Evolutionary conservation across 2,329 filamentous ascomycete genomes (phyloP).

Genomic region (Aspergillus sp.): DNA sequence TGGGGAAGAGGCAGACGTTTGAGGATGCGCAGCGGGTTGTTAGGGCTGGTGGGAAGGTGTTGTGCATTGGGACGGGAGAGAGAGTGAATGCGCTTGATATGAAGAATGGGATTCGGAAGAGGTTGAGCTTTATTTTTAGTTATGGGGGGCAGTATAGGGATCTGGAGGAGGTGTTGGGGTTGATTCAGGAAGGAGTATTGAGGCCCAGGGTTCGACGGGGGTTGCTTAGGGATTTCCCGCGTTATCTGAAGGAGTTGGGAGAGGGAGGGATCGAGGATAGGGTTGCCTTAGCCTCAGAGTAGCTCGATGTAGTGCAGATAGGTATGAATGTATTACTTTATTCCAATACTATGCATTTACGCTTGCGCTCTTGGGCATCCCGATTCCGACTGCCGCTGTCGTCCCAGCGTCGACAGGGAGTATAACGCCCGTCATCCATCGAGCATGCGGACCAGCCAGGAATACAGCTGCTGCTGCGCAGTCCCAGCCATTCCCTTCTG

Average conservation of each 20-base stretch:
- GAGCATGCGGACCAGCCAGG: slow-evolving; percentile 52
- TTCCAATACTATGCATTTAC: slow-evolving; percentile 27
- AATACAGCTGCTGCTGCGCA: slow-evolving; percentile 52
- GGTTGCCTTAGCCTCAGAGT: slow-evolving; percentile 11
- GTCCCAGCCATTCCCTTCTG: slow-evolving; percentile 57
- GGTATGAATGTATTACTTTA: background rate
- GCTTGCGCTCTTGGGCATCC: slow-evolving; percentile 40
- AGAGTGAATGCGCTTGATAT: slow-evolving; percentile 44
- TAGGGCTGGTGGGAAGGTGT: slow-evolving; percentile 30
- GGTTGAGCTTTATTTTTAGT: slow-evolving; percentile 44
- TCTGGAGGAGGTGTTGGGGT: slow-evolving; percentile 25
- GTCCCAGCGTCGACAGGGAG: slow-evolving; percentile 51
- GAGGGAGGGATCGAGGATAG: slow-evolving; percentile 35
- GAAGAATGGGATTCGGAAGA: slow-evolving; percentile 46
- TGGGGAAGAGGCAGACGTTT: slow-evolving; percentile 39
- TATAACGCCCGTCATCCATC: slow-evolving; percentile 53
- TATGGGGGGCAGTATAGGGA: slow-evolving; percentile 46
- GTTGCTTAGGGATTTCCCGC: slow-evolving; percentile 33
- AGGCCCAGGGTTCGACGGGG: slow-evolving; percentile 36
- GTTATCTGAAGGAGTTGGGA: slow-evolving; percentile 34
- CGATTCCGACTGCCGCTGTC: slow-evolving; percentile 43
- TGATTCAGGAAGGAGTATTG: slow-evolving; percentile 36
- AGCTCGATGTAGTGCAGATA: background rate
- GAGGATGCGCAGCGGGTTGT: slow-evolving; percentile 31
- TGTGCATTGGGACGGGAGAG: slow-evolving; percentile 44